phyloP scores from a whole-genome alignment of 2,329 filamentous ascomycete species.

The Raffaelea ambrosiae region DNA sequence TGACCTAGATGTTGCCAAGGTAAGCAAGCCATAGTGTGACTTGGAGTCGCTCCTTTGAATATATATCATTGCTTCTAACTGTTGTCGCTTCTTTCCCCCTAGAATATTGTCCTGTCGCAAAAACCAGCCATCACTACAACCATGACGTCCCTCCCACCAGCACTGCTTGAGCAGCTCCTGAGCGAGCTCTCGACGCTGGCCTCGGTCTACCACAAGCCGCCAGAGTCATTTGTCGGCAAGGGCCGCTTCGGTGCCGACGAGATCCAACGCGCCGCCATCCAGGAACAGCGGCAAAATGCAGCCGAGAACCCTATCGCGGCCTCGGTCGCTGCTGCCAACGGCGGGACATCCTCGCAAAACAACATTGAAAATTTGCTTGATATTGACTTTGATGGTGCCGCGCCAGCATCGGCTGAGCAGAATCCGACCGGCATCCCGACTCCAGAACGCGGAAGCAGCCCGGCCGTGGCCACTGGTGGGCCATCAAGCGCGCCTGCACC shows the following conservation, averaged over 20 bases:
- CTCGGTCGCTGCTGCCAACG: conserved; percentile 49
- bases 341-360: conserved; percentile 49
- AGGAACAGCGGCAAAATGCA: conserved; percentile 88
- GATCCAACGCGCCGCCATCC: conserved; percentile 90
- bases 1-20: conserved; percentile 83
- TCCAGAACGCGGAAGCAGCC: conserved; percentile 60
- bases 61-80: neutral
- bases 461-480: conserved; percentile 25
- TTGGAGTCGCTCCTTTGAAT: neutral
- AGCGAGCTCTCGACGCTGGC: conserved; percentile 87
- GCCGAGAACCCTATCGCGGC: conserved; percentile 92
- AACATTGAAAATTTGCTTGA: conserved; percentile 94
- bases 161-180: conserved; percentile 82
- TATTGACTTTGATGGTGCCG: conserved; percentile 62
- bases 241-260: conserved; percentile 89
- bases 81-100: neutral
- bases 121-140: conserved; percentile 93
- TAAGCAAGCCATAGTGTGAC: conserved; percentile 23
- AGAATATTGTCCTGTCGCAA: conserved; percentile 84
- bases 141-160: conserved; percentile 77
- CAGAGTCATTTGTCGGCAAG: conserved; percentile 95
- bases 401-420: conserved; percentile 73
- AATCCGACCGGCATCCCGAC: conserved; percentile 43
- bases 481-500: conserved; percentile 23
- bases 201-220: conserved; percentile 97